Evolutionary conservation across 1,284 basidiomycete genomes (phyloP).

Genomic region (Tilletia indica): DNA sequence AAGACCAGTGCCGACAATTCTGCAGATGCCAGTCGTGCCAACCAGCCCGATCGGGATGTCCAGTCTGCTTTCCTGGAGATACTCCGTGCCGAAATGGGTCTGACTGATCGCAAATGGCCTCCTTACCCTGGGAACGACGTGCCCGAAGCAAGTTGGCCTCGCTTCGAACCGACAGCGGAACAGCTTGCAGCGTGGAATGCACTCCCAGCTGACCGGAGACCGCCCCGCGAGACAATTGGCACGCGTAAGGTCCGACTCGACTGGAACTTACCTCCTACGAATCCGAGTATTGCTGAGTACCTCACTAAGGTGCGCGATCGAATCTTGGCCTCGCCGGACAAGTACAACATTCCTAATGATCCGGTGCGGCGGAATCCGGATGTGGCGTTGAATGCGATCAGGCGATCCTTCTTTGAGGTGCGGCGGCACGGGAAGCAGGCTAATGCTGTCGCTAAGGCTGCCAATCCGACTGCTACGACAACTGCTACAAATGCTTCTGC

Average conservation of each 20-base stretch:
- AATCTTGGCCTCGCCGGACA: background rate
- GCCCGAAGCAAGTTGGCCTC: background rate
- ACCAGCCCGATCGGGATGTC: conserved; percentile 6
- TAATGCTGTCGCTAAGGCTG: background rate
- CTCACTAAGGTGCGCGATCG: background rate
- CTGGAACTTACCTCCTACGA: background rate
- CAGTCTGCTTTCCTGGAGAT: conserved; percentile 1
- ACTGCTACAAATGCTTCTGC: background rate
- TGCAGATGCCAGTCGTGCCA: background rate
- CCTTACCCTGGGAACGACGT: background rate
- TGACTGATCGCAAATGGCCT: conserved; percentile 4
- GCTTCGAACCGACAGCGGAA: conserved; percentile 7
- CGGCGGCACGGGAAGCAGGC: conserved; percentile 13
- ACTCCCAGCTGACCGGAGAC: background rate
- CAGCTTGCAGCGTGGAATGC: conserved; percentile 1
- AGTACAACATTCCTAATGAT: background rate
- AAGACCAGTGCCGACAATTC: background rate
- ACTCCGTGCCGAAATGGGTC: conserved; percentile 5
- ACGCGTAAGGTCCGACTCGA: conserved; percentile 3
- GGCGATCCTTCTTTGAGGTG: background rate
- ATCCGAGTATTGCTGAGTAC: background rate
- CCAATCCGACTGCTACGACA: background rate
- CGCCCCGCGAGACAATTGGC: background rate
- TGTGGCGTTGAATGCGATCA: conserved; percentile 8
- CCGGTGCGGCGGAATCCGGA: background rate